phyloP scores from a whole-genome alignment of 2,329 filamentous ascomycete genomes.

The Beauveria medogensis region DNA sequence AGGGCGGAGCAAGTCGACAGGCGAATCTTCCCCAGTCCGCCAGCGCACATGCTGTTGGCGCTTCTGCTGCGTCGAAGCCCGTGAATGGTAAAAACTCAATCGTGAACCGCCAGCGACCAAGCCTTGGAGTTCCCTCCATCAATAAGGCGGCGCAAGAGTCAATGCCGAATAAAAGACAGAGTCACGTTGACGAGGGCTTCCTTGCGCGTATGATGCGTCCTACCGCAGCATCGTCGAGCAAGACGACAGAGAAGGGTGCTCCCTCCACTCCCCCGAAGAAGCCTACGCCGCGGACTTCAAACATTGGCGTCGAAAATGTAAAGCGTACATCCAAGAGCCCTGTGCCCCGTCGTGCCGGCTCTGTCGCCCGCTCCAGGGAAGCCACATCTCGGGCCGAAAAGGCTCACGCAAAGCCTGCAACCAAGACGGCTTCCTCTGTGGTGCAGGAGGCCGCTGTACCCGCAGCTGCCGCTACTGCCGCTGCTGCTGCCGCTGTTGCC shows the following conservation, averaged over 20 bases:
- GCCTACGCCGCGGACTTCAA: slow-evolving; percentile 12
- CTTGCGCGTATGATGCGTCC: slow-evolving; percentile 77
- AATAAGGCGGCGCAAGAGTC: slow-evolving; percentile 36
- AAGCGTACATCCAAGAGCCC: slow-evolving; percentile 18
- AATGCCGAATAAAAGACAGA: slow-evolving; percentile 37
- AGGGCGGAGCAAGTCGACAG: slow-evolving; percentile 28
- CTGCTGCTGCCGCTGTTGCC: neutral
- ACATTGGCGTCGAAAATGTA: neutral
- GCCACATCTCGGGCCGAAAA: slow-evolving; percentile 1
- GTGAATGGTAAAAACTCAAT: slow-evolving; percentile 39
- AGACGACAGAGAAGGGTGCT: slow-evolving; percentile 53
- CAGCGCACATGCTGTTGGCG: slow-evolving; percentile 23
- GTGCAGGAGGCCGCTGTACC: neutral
- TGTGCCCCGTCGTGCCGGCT: slow-evolving; percentile 6
- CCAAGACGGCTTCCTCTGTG: neutral
- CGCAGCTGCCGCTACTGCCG: neutral
- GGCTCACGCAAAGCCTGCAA: neutral
- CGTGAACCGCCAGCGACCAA: slow-evolving; percentile 38
- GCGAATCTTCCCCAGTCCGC: slow-evolving; percentile 28
- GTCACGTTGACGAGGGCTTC: slow-evolving; percentile 60
- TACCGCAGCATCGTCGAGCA: slow-evolving; percentile 60
- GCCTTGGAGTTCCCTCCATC: slow-evolving; percentile 51
- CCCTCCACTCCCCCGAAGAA: slow-evolving; percentile 42
- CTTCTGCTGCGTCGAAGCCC: slow-evolving; percentile 27
- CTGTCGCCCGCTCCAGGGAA: slow-evolving; percentile 3